Conservation (phyloP, 148 eudicot genomes). For the Chenopodium berlandieri region DNA sequence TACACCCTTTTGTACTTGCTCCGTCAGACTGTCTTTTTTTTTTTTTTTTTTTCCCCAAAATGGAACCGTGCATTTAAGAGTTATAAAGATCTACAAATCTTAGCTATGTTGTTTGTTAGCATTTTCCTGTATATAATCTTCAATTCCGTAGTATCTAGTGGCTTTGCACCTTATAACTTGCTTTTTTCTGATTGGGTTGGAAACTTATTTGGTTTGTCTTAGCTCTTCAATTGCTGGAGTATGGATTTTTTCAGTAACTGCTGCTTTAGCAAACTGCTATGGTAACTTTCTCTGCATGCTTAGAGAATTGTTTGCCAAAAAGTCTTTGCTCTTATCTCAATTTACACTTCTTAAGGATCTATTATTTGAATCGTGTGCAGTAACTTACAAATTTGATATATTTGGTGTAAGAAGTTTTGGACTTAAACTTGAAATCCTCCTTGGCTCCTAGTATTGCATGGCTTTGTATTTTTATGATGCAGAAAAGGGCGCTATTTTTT, state of each 20-base stretch:
- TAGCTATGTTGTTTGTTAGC: too few relatives aligned
- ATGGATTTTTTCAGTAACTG: too few relatives aligned
- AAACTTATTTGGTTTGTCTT: not conserved
- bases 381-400: too few relatives aligned
- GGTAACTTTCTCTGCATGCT: not conserved
- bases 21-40: too few relatives aligned
- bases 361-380: not conserved
- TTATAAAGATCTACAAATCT: too few relatives aligned
- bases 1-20: too few relatives aligned
- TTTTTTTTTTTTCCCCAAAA: too few relatives aligned
- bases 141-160: too few relatives aligned
- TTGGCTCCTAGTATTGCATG: not conserved
- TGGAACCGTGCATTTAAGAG: too few relatives aligned
- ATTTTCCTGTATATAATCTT: too few relatives aligned
- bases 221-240: too few relatives aligned
- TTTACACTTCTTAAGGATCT: not conserved
- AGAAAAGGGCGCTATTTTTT: not conserved
- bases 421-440: not conserved
- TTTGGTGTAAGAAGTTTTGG: not conserved
- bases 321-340: not conserved
- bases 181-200: not conserved
- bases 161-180: not conserved
- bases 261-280: too few relatives aligned
- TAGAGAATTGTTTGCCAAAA: not conserved
- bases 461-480: not conserved